A percentile compares a stretch with the other conserved stretches of the same genome.
Conservation (phyloP, 2,329 filamentous ascomycete genomes). For the Cercospora sp. region DNA sequence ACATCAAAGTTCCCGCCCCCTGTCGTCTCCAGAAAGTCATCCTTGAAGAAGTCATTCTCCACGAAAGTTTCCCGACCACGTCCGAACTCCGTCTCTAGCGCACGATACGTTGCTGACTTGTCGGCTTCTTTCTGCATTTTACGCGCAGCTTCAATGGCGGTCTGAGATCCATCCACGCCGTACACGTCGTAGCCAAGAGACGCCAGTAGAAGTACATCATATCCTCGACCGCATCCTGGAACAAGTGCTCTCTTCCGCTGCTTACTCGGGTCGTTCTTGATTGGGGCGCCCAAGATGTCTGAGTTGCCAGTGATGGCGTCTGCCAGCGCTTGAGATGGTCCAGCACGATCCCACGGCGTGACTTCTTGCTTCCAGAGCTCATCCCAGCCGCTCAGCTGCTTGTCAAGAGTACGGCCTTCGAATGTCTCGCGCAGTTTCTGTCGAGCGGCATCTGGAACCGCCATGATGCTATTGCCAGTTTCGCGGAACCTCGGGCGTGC, state of each 20-base stretch:
- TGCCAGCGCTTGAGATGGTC: conserved; percentile 59
- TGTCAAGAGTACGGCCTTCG: conserved; percentile 41
- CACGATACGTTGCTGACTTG: conserved; percentile 47
- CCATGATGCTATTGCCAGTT: neutral
- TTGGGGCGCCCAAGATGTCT: conserved; percentile 29
- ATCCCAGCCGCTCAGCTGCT: conserved; percentile 40
- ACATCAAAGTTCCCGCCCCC: conserved; percentile 59
- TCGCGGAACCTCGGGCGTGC: neutral
- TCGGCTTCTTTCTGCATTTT: conserved; percentile 41
- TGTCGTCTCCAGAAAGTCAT: conserved; percentile 55
- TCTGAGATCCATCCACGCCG: conserved; percentile 67
- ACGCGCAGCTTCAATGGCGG: conserved; percentile 51
- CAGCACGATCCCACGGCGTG: conserved; percentile 61
- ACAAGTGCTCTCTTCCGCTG: conserved; percentile 64
- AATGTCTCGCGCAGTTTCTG: conserved; percentile 40
- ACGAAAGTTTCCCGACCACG: conserved; percentile 59
- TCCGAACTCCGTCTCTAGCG: conserved; percentile 44
- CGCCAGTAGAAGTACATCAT: conserved; percentile 75
- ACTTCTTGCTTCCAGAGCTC: conserved; percentile 56
- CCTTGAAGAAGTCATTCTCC: conserved; percentile 65
- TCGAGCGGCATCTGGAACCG: conserved; percentile 4
- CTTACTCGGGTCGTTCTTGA: conserved; percentile 15
- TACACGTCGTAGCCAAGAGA: conserved; percentile 74
- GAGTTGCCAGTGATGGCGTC: conserved; percentile 49
- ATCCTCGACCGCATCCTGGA: conserved; percentile 78